Evolutionary conservation across 495 filamentous ascomycete species (phyloP).

Genomic region (Acidiella bohemica): DNA sequence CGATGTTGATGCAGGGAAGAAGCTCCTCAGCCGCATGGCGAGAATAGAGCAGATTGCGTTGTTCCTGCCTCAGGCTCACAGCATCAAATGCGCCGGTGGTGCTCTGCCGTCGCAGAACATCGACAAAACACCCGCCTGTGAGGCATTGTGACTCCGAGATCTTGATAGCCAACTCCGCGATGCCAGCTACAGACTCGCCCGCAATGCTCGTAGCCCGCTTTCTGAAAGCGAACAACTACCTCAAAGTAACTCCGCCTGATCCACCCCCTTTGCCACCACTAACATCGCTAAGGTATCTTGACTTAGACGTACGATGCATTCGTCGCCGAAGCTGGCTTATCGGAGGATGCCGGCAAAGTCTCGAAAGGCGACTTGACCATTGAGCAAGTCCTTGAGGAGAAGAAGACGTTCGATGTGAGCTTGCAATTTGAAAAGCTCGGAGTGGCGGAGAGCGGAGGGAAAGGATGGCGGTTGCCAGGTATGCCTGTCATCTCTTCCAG

Average conservation of each 20-base stretch:
- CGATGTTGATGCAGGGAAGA: too few species aligned
- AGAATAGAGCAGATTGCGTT: too few species aligned
- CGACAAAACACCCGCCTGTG: too few species aligned
- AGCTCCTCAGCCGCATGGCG: too few species aligned
- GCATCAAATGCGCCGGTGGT: too few species aligned
- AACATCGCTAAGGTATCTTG: constrained; percentile 6
- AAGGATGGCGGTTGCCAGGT: constrained; percentile 28
- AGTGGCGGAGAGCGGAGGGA: constrained; percentile 34
- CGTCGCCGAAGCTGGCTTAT: constrained; percentile 47
- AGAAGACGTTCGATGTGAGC: constrained; percentile 46
- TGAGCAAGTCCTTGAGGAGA: constrained; percentile 52
- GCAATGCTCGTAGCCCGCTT: constrained; percentile 48
- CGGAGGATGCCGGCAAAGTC: constrained; percentile 32
- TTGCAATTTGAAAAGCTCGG: constrained; percentile 44
- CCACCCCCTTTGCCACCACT: background rate
- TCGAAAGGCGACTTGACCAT: constrained; percentile 41
- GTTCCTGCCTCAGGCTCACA: too few species aligned
- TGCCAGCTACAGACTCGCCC: constrained; percentile 35
- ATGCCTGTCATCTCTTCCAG: too few species aligned
- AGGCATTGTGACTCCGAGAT: too few species aligned
- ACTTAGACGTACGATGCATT: constrained; percentile 44
- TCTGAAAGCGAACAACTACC: constrained; percentile 45
- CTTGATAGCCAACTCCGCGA: too few species aligned
- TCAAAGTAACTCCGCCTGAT: constrained; percentile 29
- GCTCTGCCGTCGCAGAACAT: too few species aligned